Evolutionary conservation across 805 yeast species (phyloP).

Genomic region (Suhomyces sp.): DNA sequence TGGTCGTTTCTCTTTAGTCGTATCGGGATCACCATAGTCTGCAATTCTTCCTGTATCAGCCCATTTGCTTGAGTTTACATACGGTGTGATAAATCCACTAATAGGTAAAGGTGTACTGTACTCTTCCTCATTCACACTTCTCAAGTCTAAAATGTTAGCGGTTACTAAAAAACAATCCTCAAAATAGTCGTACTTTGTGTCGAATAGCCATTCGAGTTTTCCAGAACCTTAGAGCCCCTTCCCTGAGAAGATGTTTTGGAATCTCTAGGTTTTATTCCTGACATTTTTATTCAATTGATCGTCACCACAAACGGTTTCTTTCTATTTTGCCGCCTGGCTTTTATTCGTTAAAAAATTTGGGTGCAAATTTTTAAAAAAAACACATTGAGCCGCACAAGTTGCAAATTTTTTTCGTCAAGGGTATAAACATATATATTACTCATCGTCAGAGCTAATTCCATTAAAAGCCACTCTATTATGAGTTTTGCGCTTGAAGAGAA

Average conservation of each 20-base stretch:
- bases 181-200: not conserved
- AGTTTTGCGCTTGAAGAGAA: slow-evolving; percentile 48
- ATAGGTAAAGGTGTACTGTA: slow-evolving; percentile 13
- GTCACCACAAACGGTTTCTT: not conserved
- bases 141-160: slow-evolving; percentile 4
- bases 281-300: not conserved
- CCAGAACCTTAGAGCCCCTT: not conserved
- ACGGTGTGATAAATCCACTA: slow-evolving; percentile 47
- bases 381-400: not conserved
- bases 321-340: not conserved
- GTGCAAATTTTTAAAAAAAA: not conserved
- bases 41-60: slow-evolving; percentile 18
- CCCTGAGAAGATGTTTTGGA: not conserved
- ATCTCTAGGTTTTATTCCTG: not conserved
- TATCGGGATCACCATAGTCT: slow-evolving; percentile 26
- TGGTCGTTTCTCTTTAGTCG: slow-evolving; percentile 20
- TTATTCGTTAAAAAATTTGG: not conserved
- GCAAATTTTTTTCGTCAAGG: not conserved
- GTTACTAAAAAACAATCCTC: not conserved
- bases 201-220: not conserved
- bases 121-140: not conserved
- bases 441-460: slow-evolving; percentile 14
- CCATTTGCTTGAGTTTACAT: slow-evolving; percentile 27
- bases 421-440: not conserved
- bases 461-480: slow-evolving; percentile 56